Evolutionary conservation across 805 yeast genomes (phyloP), one percentile per base, ranked within the genome.

Genomic region (Wickerhamomyces strasburgensis): DNA sequence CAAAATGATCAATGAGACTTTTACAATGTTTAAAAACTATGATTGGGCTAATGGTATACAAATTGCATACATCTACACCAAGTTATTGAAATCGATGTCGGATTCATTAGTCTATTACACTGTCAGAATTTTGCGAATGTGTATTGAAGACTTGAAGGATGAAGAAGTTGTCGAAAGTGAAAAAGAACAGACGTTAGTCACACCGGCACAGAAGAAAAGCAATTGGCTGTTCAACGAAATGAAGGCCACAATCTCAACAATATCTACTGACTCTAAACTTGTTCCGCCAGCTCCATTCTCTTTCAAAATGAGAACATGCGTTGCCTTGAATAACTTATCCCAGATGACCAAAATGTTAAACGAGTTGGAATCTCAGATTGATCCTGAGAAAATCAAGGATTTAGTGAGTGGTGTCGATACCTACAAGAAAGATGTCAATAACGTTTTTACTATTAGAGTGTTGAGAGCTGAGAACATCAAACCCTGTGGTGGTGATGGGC

Each of bases 281-380:
- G 62, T 59, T 6, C 45, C 56, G 33, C 71, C 75, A 3, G 70
- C 68, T 13, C 80, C 88, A 0, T 78, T 68, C 51, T 70, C 73
- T 30, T 82, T 82, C 61, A 65, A 69, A 40, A 62, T 68, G 5
- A 67, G 71, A 36, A 78, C 88, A 0, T 85, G 94, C 58, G 75
- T 83, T n/a, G 78, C 82, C n/a, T 62, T 86, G 42, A 84, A 84
- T 57, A 78, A 87, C 49, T 52, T 87, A 8, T 67, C 74, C 2
- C 70, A 73, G 9, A 67, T 75, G 67, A 54, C 69, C 48, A 50
- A 60, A 2, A 73, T 73, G 38, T 47, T 77, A 8, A 61, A 71
- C 31, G 69, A 65, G 24, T 51, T 84, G 14, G 89, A 81, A 49
- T 72, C 67, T 2, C 52, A 65, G 17, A 46, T 84, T 11, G 75